Evolutionary conservation across 2,329 filamentous ascomycete species (phyloP).

Genomic region (Drechmeria coniospora): DNA sequence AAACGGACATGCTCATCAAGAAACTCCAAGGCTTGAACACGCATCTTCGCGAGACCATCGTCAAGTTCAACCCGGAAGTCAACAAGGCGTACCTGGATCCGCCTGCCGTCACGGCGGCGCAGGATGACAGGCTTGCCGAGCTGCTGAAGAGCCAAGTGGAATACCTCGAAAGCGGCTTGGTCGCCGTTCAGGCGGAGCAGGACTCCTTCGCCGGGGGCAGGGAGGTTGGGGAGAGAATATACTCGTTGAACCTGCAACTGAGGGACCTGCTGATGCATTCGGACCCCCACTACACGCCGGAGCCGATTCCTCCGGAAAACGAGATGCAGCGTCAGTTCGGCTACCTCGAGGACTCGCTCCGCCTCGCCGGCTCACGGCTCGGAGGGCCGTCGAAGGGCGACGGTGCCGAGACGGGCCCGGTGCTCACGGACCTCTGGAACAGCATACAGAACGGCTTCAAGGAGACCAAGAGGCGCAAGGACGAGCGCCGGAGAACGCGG

Average conservation of each 20-base stretch:
- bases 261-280: conserved; percentile 38
- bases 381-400: conserved; percentile 16
- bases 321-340: conserved; percentile 51
- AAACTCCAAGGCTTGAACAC: conserved; percentile 54
- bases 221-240: conserved; percentile 37
- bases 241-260: conserved; percentile 48
- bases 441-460: conserved; percentile 36
- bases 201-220: conserved; percentile 17
- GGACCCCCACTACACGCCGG: conserved; percentile 34
- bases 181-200: conserved; percentile 43
- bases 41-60: conserved; percentile 50
- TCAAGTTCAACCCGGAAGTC: conserved; percentile 43
- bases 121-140: conserved; percentile 25
- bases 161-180: conserved; percentile 54
- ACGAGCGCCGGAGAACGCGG: conserved; percentile 35
- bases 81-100: conserved; percentile 30
- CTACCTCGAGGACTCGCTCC: conserved; percentile 49
- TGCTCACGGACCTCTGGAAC: conserved; percentile 41
- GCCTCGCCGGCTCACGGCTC: conserved; percentile 30
- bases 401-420: conserved; percentile 38
- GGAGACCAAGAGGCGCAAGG: conserved; percentile 37
- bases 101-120: conserved; percentile 15
- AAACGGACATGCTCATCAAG: conserved; percentile 20
- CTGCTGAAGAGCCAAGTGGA: conserved; percentile 44
- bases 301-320: conserved; percentile 40